Conservation (phyloP, 177 flowering plant genomes). For the Vitis hybrid region DNA sequence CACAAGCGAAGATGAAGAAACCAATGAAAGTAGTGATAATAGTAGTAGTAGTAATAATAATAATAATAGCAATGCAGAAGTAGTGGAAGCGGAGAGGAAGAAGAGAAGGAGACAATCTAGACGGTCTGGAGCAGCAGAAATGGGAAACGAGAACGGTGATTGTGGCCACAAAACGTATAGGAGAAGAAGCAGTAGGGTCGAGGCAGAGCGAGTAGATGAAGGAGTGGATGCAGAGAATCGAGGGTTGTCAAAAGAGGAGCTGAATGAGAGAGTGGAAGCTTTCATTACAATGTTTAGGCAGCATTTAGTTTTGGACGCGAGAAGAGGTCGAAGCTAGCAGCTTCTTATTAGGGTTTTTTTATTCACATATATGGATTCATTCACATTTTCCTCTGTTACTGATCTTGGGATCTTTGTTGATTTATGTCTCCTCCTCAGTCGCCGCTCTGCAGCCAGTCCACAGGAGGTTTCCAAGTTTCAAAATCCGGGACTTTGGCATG, state of each 20-base stretch:
- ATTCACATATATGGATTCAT: too few species aligned
- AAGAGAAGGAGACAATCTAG: not conserved
- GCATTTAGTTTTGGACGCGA: constrained; percentile 55
- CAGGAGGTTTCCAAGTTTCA: too few species aligned
- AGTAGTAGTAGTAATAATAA: too few species aligned
- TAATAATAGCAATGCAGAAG: not conserved
- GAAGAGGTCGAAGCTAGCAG: constrained; percentile 7
- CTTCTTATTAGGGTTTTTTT: not conserved
- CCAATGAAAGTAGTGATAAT: not conserved
- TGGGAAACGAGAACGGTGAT: not conserved
- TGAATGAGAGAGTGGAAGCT: constrained; percentile 70
- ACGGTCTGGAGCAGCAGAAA: too few species aligned
- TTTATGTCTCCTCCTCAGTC: too few species aligned
- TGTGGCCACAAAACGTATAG: too few species aligned
- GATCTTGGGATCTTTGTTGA: too few species aligned
- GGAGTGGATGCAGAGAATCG: constrained; percentile 5
- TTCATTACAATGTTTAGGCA: constrained; percentile 66
- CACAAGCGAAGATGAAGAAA: constrained; percentile 4
- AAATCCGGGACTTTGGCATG: too few species aligned
- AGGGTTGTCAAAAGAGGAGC: constrained; percentile 53
- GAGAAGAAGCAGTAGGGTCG: not conserved
- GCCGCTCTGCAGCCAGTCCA: too few species aligned
- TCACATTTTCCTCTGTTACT: too few species aligned
- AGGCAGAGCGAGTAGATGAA: not conserved
- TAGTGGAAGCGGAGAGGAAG: not conserved